A percentile compares a stretch with the other conserved stretches of the same genome.
Evolutionary conservation across 768 basidiomycete genomes (phyloP).

Genomic region (Xerocomellus intermedius): DNA sequence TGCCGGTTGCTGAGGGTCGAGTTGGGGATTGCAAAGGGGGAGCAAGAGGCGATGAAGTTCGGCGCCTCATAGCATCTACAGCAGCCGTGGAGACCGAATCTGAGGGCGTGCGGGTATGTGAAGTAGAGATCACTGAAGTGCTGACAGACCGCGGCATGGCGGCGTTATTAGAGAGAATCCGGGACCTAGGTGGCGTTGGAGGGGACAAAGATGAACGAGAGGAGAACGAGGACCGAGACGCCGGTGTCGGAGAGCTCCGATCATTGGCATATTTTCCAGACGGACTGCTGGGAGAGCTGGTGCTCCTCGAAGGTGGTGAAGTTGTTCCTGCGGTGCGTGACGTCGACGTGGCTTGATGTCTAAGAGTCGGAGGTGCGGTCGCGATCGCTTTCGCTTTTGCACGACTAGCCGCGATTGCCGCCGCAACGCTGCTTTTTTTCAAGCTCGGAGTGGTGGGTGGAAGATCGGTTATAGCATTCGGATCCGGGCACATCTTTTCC

Average conservation of each 20-base stretch:
- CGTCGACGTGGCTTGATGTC: constrained; percentile 78
- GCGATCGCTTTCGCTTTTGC: constrained; percentile 86
- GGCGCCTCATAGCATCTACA: constrained; percentile 36
- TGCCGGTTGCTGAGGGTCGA: constrained; percentile 38
- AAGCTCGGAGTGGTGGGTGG: constrained; percentile 52
- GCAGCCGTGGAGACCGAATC: constrained; percentile 30
- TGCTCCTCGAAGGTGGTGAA: constrained; percentile 41
- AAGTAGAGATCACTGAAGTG: constrained; percentile 25
- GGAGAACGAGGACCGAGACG: constrained; percentile 48
- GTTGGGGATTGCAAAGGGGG: constrained; percentile 28
- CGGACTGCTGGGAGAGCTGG: constrained; percentile 42
- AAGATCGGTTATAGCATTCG: constrained; percentile 38
- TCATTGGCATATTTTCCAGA: constrained; percentile 42
- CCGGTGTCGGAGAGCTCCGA: constrained; percentile 37
- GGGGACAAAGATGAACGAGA: constrained; percentile 48
- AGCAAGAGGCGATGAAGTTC: constrained; percentile 52
- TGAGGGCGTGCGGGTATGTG: constrained; percentile 47
- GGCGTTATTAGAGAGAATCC: constrained; percentile 39
- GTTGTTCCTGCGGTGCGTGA: constrained; percentile 51
- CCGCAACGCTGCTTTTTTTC: constrained; percentile 83
- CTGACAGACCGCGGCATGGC: constrained; percentile 46
- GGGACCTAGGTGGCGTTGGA: constrained; percentile 41
- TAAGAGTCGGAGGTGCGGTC: constrained; percentile 72
- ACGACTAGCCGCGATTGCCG: constrained; percentile 86
- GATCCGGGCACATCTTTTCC: constrained; percentile 79